phyloP scores from a whole-genome alignment of 176 grass and related monocot species.

The Ensete glaucum region DNA sequence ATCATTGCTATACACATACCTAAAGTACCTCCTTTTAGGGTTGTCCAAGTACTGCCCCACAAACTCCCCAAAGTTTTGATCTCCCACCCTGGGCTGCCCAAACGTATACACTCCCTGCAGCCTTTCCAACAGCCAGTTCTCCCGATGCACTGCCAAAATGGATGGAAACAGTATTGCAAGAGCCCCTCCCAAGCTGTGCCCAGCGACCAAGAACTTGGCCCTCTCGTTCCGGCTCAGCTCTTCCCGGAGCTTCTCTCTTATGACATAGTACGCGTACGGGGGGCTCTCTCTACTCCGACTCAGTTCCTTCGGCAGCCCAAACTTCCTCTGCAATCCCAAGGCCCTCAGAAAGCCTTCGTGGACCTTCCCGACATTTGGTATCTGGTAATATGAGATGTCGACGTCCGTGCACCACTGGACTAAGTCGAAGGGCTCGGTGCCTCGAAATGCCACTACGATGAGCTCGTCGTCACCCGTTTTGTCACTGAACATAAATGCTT shows the following conservation, averaged over 20 bases:
- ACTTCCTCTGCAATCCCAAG: constrained; percentile 36
- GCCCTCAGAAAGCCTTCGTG: constrained; percentile 74
- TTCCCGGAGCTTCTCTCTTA: constrained; percentile 34
- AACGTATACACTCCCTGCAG: constrained; percentile 72
- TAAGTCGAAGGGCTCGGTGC: constrained; percentile 61
- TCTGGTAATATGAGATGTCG: constrained; percentile 64
- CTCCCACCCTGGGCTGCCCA: constrained; percentile 60
- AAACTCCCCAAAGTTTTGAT: constrained; percentile 37
- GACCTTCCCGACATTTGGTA: constrained; percentile 38
- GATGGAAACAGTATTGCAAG: constrained; percentile 65
- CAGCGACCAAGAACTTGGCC: constrained; percentile 47
- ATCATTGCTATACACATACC: constrained; percentile 73
- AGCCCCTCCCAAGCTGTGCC: constrained; percentile 79
- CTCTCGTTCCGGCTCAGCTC: constrained; percentile 20
- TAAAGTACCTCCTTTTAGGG: constrained; percentile 42
- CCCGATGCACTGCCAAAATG: constrained; percentile 41
- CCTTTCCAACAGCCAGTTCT: constrained; percentile 26
- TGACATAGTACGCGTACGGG: constrained; percentile 63
- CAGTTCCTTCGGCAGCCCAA: constrained; percentile 31
- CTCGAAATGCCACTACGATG: constrained; percentile 57
- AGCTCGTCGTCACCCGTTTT: constrained; percentile 35
- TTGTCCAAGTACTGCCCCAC: constrained; percentile 26
- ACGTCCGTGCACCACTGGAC: constrained; percentile 66
- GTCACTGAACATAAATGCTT: constrained; percentile 57
- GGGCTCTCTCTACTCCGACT: background rate